Evolutionary conservation across 1,284 basidiomycete genomes (phyloP), one percentile per base, ranked within the genome.

Genomic region (Cutaneotrichosporon sp.): DNA sequence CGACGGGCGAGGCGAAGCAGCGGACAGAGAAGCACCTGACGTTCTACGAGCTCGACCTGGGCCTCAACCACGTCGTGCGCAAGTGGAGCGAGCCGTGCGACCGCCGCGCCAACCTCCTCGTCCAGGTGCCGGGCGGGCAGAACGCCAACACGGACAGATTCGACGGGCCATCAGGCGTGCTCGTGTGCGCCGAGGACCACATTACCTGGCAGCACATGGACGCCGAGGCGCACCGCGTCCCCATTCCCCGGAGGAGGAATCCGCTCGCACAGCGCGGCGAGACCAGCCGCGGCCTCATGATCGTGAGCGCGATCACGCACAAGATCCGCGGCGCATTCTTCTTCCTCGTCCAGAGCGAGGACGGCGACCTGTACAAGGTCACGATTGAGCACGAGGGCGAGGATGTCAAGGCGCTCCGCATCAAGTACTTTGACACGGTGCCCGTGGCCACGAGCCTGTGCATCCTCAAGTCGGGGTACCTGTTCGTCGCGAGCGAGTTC

Each of bases 241-340:
- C 95, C 9, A 98, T 97, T 65, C 95, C 95, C 22, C 87, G 91
- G 52, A 83, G 95, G 64, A 84, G 85, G 62, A 88, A 94, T 74
- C 92, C 92, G 1, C 80, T 97, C 16, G 89, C 90, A 64, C 89
- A 91, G 69, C 82, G 87, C 25, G 80, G 81, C 10, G 86, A 89
- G 36, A 68, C 62, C 34, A 72, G 72, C 58, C 84, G 92, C 62
- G 91, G 92, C 0, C 72, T 95, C 27, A 91, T 97, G 72, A 95
- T 98, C 63, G 89, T 89, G 0, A 83, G 92, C 31, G 91, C 91
- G 5, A 94, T 97, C 56, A 95, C 97, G 92, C 94, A 98, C 84
- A 97, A 97, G 82, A 97, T 97, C 91, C 94, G 95, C 92, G 94
- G 95, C 27, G 92, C 92, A 2, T 98, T 98, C 83, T 98, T 98